phyloP scores from a whole-genome alignment of 208 protist genomes.

The Leishmania gerbilli region DNA sequence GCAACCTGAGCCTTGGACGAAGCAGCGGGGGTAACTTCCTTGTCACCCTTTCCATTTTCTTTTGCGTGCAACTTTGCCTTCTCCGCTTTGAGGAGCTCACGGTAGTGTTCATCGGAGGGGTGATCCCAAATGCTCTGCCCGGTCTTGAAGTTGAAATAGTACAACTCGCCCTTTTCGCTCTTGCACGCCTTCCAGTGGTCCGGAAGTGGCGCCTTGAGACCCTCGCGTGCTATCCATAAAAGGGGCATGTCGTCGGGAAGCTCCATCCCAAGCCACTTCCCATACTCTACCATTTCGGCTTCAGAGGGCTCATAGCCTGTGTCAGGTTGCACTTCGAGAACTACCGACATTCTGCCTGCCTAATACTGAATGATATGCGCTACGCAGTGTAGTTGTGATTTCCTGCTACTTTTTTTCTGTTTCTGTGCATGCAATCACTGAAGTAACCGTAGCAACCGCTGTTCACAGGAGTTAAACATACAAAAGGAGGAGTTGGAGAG shows the following conservation, averaged over 20 bases:
- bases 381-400: background rate
- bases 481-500: conserved; percentile 1
- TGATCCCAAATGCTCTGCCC: conserved; percentile 95
- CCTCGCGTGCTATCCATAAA: conserved; percentile 94
- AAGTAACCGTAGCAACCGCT: background rate
- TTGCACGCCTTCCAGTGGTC: conserved; percentile 95
- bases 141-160: conserved; percentile 96
- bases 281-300: conserved; percentile 92
- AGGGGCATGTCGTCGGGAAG: conserved; percentile 88
- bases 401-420: conserved; percentile 1
- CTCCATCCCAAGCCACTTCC: conserved; percentile 96
- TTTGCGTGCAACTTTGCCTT: conserved; percentile 42
- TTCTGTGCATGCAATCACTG: conserved; percentile 4
- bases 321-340: conserved; percentile 82
- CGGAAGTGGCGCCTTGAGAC: conserved; percentile 93
- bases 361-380: background rate
- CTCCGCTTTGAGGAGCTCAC: conserved; percentile 67
- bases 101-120: conserved; percentile 95
- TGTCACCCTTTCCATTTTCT: conserved; percentile 32
- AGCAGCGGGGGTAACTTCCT: conserved; percentile 10
- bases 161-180: conserved; percentile 92
- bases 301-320: conserved; percentile 94
- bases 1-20: background rate
- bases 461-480: background rate
- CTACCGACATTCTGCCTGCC: conserved; percentile 59